Evolutionary conservation across 768 basidiomycete genomes (phyloP).

Genomic region (Macrocybe gigantea): DNA sequence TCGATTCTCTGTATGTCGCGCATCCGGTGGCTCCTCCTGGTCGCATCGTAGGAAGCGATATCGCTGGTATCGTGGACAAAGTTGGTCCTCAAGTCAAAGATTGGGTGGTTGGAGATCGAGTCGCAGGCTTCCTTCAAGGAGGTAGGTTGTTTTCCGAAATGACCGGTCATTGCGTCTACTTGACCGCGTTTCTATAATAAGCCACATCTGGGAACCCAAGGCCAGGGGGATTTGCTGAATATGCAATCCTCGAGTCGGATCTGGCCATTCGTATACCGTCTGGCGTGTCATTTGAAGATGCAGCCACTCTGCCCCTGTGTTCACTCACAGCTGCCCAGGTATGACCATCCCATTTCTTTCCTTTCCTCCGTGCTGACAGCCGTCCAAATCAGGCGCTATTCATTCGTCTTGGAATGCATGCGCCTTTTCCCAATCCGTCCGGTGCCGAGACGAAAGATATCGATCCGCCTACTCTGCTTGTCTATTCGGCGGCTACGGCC

Average conservation of each 20-base stretch:
- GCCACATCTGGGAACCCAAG: slow-evolving; percentile 24
- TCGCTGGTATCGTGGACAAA: slow-evolving; percentile 26
- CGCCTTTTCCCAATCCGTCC: slow-evolving; percentile 22
- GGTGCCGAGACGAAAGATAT: slow-evolving; percentile 5
- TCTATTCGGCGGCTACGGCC: slow-evolving; percentile 29
- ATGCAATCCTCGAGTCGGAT: slow-evolving; percentile 25
- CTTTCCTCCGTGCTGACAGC: neutral
- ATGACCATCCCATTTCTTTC: neutral
- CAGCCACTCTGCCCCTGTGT: slow-evolving; percentile 25
- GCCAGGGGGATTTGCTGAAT: slow-evolving; percentile 30
- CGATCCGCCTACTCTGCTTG: slow-evolving; percentile 19
- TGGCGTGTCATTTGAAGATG: slow-evolving; percentile 23
- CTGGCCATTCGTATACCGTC: slow-evolving; percentile 21
- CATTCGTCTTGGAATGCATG: slow-evolving; percentile 21
- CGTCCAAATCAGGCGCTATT: slow-evolving; percentile 20
- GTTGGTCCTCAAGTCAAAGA: slow-evolving; percentile 20
- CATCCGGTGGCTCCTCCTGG: slow-evolving; percentile 20
- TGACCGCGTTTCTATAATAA: slow-evolving; percentile 3
- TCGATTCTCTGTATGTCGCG: slow-evolving; percentile 24
- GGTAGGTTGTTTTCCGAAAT: slow-evolving; percentile 12
- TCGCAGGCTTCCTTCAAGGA: slow-evolving; percentile 26
- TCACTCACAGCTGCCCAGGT: slow-evolving; percentile 28
- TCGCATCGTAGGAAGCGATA: slow-evolving; percentile 27
- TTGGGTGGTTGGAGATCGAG: slow-evolving; percentile 26
- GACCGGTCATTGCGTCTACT: neutral